Percentiles rank a stretch among this genome's conserved stretches.
phyloP scores from a whole-genome alignment of 495 filamentous ascomycete genomes.

The Trichoderma erinaceum region DNA sequence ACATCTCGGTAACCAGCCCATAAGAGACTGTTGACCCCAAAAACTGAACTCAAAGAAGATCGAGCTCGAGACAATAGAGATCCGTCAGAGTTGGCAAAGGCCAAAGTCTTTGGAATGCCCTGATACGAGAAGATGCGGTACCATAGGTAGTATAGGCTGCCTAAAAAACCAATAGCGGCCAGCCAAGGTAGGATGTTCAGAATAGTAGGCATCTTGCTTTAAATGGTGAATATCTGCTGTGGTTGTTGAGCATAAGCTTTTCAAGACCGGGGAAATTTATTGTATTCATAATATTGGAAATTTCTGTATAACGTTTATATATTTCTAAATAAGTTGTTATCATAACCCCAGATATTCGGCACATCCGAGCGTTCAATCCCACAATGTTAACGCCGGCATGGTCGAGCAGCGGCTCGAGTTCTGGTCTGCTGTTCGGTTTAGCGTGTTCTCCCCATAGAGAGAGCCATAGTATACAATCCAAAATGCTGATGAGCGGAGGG shows the following conservation, averaged over 20 bases:
- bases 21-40: background rate
- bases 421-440: no score
- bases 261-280: no score
- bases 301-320: no score
- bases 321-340: no score
- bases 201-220: background rate
- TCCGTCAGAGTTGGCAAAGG: background rate
- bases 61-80: background rate
- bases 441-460: no score
- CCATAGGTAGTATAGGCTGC: background rate
- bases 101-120: background rate
- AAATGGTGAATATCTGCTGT: background rate
- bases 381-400: no score
- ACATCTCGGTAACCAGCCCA: background rate
- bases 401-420: no score
- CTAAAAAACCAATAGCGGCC: background rate
- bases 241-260: background rate
- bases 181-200: background rate
- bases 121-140: background rate
- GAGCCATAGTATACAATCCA: no score
- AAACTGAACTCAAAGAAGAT: background rate
- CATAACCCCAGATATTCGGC: no score
- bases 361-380: no score
- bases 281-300: no score
- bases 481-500: no score